A percentile compares a stretch with the other conserved stretches of the same genome.
Conservation (phyloP, 78 protist genomes). For the Speleostelium caveatum region DNA sequence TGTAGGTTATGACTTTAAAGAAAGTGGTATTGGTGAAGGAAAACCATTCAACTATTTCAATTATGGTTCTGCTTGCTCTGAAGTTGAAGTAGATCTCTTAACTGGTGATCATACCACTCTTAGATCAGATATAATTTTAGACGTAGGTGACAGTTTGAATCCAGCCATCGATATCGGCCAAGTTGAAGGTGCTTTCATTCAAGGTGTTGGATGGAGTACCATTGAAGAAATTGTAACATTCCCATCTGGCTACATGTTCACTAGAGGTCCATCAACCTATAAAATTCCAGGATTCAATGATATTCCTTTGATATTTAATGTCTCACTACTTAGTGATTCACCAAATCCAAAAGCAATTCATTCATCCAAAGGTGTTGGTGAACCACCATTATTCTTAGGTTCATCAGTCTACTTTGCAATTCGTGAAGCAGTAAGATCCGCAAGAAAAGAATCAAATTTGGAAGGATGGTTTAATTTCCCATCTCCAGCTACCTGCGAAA, state of each 20-base stretch:
- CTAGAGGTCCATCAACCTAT: conserved; percentile 88
- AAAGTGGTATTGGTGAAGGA: conserved; percentile 73
- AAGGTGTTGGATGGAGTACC: conserved; percentile 94
- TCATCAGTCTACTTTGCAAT: conserved; percentile 89
- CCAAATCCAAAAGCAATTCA: conserved; percentile 89
- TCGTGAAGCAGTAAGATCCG: conserved; percentile 64
- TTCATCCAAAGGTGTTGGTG: conserved; percentile 92
- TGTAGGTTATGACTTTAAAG: conserved; percentile 74
- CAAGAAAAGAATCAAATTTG: conserved; percentile 31
- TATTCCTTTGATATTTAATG: conserved; percentile 89
- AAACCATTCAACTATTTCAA: conserved; percentile 59
- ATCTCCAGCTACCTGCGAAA: conserved; percentile 92
- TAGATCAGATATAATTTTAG: conserved; percentile 94
- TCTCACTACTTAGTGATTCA: conserved; percentile 80
- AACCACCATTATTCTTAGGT: conserved; percentile 95
- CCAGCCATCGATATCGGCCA: conserved; percentile 96
- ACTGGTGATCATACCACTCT: conserved; percentile 92
- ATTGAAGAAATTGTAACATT: conserved; percentile 90
- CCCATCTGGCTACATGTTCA: conserved; percentile 72
- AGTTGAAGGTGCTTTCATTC: conserved; percentile 94
- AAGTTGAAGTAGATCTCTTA: conserved; percentile 91
- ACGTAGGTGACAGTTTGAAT: conserved; percentile 95
- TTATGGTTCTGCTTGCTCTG: conserved; percentile 91
- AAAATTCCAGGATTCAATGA: conserved; percentile 84
- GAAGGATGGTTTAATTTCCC: conserved; percentile 58